A percentile compares a stretch with the other conserved stretches of the same genome.
Evolutionary conservation across 495 filamentous ascomycete species (phyloP).

Genomic region (Talaromyces ruber): DNA sequence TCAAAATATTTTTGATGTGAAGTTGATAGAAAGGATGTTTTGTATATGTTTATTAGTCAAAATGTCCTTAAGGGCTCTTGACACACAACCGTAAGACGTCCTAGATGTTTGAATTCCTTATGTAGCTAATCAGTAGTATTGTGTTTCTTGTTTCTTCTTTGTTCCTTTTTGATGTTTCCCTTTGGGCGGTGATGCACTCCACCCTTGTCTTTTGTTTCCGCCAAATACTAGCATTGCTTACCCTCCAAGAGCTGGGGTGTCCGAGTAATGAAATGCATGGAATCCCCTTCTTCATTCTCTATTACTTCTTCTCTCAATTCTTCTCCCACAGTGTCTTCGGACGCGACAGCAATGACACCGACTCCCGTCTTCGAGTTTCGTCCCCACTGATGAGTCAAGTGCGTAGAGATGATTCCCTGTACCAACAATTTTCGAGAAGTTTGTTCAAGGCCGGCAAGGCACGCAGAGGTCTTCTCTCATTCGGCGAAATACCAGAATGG

Average conservation of each 20-base stretch:
- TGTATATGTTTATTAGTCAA: too few relatives aligned
- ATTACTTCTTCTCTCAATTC: neutral
- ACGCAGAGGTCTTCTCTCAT: conserved; percentile 17
- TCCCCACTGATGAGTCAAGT: conserved; percentile 8
- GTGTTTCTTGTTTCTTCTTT: too few relatives aligned
- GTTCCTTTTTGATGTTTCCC: too few relatives aligned
- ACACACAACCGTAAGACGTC: too few relatives aligned
- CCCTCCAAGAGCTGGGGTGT: neutral
- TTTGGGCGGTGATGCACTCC: too few relatives aligned
- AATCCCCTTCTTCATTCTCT: conserved; percentile 10
- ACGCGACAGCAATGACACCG: conserved; percentile 6
- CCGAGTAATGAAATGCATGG: neutral
- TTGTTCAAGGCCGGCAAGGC: conserved; percentile 1
- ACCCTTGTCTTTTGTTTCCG: too few relatives aligned
- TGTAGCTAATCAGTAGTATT: too few relatives aligned
- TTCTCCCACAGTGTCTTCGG: neutral
- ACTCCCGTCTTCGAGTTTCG: conserved; percentile 16
- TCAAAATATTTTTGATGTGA: too few relatives aligned
- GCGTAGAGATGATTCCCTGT: conserved; percentile 3
- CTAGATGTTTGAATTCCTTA: too few relatives aligned
- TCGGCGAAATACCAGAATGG: conserved; percentile 24
- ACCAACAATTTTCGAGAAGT: conserved; percentile 4
- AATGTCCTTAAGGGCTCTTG: too few relatives aligned
- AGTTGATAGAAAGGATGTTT: too few relatives aligned
- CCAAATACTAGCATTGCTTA: too few relatives aligned